These are phyloP conservation scores for Galerina sulciceps DNA, from an alignment of 768 basidiomycete species.

Conservation along the genomic window DNA sequence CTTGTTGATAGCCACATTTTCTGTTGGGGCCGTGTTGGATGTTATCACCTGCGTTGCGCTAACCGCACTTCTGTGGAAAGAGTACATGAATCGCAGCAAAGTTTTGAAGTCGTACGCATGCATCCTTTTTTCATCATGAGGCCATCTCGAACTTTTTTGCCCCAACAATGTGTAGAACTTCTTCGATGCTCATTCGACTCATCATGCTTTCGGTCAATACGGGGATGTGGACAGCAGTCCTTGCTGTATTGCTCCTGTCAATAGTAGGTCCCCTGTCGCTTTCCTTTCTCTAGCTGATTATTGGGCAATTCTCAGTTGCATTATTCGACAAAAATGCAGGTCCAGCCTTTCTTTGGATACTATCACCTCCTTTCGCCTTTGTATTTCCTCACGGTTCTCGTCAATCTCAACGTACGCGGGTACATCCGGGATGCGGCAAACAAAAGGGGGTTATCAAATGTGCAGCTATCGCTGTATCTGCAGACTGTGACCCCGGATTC, in stretches of 20 bases:
- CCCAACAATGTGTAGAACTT: background rate
- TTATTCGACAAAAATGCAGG: background rate
- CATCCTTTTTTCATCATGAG: background rate
- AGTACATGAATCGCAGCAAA: conserved; percentile 4
- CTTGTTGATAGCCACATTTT: background rate
- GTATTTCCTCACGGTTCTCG: background rate
- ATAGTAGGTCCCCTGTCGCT: background rate
- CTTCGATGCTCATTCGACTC: background rate
- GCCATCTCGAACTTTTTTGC: background rate
- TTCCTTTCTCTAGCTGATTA: background rate
- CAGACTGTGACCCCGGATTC: background rate
- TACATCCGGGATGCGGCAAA: background rate
- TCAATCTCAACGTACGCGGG: conserved; percentile 5
- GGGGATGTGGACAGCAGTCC: conserved; percentile 6
- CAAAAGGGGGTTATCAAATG: conserved; percentile 5
- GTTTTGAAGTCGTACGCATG: conserved; percentile 2
- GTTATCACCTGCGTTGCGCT: background rate
- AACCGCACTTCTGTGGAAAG: conserved; percentile 1
- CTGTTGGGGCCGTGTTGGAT: background rate
- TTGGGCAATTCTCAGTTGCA: background rate
- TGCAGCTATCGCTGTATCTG: background rate
- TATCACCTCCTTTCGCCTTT: background rate
- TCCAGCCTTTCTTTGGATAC: conserved; percentile 1
- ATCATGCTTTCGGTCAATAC: conserved; percentile 7
- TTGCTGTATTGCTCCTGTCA: background rate